Evolutionary conservation across 179 eudicot genomes (phyloP).

Genomic region (Sideroxylon spinosum): DNA sequence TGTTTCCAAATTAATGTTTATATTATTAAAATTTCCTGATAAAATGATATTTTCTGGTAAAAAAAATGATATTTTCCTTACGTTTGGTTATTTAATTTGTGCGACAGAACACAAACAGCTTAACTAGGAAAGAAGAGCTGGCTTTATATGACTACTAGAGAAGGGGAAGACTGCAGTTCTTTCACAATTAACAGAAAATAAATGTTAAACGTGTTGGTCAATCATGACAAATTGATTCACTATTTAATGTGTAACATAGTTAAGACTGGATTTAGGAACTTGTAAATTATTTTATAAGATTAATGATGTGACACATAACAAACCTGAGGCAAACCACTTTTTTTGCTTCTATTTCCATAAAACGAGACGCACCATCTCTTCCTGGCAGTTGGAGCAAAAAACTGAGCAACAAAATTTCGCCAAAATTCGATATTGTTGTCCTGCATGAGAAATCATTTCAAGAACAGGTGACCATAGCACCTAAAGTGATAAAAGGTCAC

Average conservation of each 20-base stretch:
- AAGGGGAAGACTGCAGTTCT: too few species aligned
- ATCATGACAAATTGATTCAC: background rate
- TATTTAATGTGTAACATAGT: background rate
- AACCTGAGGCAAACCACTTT: conserved; percentile 86
- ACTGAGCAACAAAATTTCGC: conserved; percentile 76
- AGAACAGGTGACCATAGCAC: background rate
- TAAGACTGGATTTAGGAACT: background rate
- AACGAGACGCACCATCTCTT: conserved; percentile 86
- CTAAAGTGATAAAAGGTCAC: background rate
- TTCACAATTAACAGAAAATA: background rate
- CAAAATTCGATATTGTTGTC: conserved; percentile 88
- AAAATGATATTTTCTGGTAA: too few species aligned
- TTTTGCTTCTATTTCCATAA: conserved; percentile 82
- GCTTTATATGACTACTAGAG: too few species aligned
- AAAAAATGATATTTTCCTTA: too few species aligned
- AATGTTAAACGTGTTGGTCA: background rate
- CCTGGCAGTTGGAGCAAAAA: conserved; percentile 82
- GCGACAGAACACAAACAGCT: too few species aligned
- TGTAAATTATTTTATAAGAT: background rate
- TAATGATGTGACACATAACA: conserved; percentile 12
- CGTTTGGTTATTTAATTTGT: too few species aligned
- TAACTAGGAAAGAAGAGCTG: too few species aligned
- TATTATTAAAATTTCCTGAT: too few species aligned
- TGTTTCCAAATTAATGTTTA: too few species aligned
- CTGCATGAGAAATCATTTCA: conserved; percentile 31